Base-by-base conservation (phyloP, 2,329 filamentous ascomycete genomes). In the Aspergillus sp. region DNA sequence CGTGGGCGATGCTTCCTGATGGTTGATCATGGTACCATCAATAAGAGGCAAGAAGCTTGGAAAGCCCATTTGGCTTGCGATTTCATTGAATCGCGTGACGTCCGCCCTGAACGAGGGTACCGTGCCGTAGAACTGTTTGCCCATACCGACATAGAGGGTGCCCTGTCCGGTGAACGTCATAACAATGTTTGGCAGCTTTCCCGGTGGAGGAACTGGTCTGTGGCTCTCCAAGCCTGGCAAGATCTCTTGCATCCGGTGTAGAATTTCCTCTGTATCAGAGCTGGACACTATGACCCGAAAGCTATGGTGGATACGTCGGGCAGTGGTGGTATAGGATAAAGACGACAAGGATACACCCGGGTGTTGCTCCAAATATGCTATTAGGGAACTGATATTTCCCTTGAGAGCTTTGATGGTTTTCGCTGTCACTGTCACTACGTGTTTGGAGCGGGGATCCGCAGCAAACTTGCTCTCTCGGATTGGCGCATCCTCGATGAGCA, bases 301-400 rank as follows among this genome's bases (percentile, higher is more conserved):
- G 15, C 62, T 59, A 63, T 82, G 78, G 53, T 82, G 80, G 7
- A 73, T 68, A 1, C 80, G 76, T 28, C 81, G 73, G 12, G 89
- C 89, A 3, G 88, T 90, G 0, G 85, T 87, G 1, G 87, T 89
- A 73, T 90, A 91, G 0, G 88, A 84, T 1, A 91, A 74, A 59
- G 85, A 78, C 1, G 59, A 64, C 65, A 61, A 61, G 63, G 61
- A 65, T 62, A 48, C 55, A 5, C 17, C 64, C 60, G 55, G 84
- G 79, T 4, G 82, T 79, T 45, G 82, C 78, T 23, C 82, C 81
- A 66, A 89, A 74, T 83, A 87, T 1, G 72, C 68, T 6, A 86
- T 75, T 1, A 89, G 78, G 15, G 78, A 77, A 66, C 85, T 78
- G 1, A 86, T 79, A 64, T 90, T 90, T 55, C 79, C 80, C 59